phyloP scores from a whole-genome alignment of 163 green algal genomes.

The Scenedesmus sp. region DNA sequence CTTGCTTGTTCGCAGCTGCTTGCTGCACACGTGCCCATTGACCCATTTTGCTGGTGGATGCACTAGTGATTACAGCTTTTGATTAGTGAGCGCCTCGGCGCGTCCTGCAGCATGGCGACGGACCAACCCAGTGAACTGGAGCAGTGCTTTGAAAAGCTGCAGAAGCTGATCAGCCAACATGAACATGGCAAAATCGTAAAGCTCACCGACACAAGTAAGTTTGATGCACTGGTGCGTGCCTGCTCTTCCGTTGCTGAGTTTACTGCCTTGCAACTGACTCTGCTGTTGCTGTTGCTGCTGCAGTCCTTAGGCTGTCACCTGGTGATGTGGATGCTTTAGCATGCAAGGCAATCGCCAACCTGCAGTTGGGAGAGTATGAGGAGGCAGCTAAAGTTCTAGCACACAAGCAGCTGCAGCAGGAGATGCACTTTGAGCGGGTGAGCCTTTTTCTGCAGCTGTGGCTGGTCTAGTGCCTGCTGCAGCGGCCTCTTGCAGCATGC shows the following conservation, averaged over 20 bases:
- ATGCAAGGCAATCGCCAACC: conserved; percentile 76
- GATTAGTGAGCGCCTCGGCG: background rate
- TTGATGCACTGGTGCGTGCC: background rate
- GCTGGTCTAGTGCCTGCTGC: background rate
- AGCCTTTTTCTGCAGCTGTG: background rate
- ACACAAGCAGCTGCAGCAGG: conserved; percentile 43
- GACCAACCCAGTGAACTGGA: conserved; percentile 13
- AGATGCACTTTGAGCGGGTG: conserved; percentile 83
- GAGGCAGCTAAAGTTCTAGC: conserved; percentile 68
- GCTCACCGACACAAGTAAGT: conserved; percentile 80
- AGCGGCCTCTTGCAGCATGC: background rate
- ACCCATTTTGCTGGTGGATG: background rate
- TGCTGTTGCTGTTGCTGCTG: background rate
- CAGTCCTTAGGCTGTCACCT: conserved; percentile 78
- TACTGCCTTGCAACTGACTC: background rate
- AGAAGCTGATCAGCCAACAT: conserved; percentile 66
- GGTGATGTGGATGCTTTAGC: conserved; percentile 81
- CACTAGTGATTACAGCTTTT: too few species aligned
- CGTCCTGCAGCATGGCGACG: background rate
- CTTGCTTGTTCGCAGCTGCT: background rate
- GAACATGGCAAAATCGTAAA: conserved; percentile 82
- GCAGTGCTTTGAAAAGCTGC: conserved; percentile 72
- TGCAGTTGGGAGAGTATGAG: conserved; percentile 75
- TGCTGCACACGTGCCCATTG: background rate
- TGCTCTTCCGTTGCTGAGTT: background rate